These are phyloP conservation scores for Ceratocystis albifundus DNA, from an alignment of 2,329 filamentous ascomycete species.

Conservation along the genomic window DNA sequence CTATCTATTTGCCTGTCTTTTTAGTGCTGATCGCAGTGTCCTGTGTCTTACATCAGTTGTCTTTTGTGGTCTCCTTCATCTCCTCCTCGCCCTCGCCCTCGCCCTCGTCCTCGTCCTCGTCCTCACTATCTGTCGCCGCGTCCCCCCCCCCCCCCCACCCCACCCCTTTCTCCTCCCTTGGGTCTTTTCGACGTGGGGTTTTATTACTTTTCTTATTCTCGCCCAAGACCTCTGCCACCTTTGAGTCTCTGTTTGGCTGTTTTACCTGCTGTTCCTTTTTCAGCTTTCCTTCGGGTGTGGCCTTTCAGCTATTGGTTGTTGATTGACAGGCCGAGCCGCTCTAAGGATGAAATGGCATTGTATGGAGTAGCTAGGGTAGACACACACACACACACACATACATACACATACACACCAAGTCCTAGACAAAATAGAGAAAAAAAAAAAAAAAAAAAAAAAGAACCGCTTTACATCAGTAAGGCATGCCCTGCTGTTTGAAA, in stretches of 20 bases:
- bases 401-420: not conserved
- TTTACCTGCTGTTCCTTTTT: not conserved
- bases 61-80: not conserved
- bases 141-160: too few species aligned
- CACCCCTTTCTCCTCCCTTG: not conserved
- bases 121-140: not conserved
- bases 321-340: conserved; percentile 6
- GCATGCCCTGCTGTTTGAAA: too few species aligned
- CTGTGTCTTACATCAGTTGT: not conserved
- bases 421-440: not conserved
- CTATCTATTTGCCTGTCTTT: not conserved
- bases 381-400: too few species aligned
- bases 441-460: too few species aligned
- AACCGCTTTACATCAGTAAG: too few species aligned
- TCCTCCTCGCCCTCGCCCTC: too few species aligned
- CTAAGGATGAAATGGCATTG: not conserved
- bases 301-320: not conserved
- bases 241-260: not conserved
- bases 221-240: not conserved
- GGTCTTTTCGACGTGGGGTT: not conserved
- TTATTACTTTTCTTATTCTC: not conserved
- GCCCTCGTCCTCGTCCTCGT: not conserved
- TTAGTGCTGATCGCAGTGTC: not conserved
- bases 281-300: not conserved
- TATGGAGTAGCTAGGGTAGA: not conserved